Conservation (phyloP, 139 green algal species). For the Pleodorina starrii region DNA sequence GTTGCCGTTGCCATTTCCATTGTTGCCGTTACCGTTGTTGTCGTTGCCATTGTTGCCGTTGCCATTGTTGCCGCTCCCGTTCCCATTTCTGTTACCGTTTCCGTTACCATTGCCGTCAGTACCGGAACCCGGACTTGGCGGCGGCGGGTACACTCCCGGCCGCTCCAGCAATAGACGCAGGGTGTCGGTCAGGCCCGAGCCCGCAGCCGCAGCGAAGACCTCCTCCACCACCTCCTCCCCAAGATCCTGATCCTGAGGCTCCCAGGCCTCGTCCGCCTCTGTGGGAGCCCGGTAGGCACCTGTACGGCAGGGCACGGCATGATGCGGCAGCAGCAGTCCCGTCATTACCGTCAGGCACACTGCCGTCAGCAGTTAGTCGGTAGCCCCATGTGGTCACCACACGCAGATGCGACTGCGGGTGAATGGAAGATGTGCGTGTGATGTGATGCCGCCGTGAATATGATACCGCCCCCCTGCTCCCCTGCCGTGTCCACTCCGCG, state of each 20-base stretch:
- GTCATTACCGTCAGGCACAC: too few relatives aligned
- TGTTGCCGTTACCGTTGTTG: slow-evolving; percentile 15
- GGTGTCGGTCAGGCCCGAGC: not conserved
- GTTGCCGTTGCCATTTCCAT: not conserved
- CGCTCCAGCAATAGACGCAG: not conserved
- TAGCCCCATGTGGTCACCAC: too few relatives aligned
- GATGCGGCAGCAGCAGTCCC: too few relatives aligned
- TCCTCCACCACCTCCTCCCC: not conserved
- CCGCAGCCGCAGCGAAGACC: not conserved
- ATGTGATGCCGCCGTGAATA: too few relatives aligned
- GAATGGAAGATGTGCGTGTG: too few relatives aligned
- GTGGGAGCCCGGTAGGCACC: slow-evolving; percentile 19
- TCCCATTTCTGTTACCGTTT: not conserved
- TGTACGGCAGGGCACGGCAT: slow-evolving; percentile 1
- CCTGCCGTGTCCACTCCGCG: too few relatives aligned
- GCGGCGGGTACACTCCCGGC: not conserved
- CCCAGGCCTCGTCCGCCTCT: not conserved
- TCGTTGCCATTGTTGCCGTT: not conserved
- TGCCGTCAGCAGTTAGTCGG: too few relatives aligned
- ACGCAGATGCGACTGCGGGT: too few relatives aligned
- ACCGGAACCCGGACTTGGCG: not conserved
- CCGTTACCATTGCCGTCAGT: slow-evolving; percentile 6
- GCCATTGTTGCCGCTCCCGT: slow-evolving; percentile 8
- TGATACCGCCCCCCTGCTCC: too few relatives aligned
- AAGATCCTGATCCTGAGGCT: not conserved